These are phyloP conservation scores for Fagopyrum esculentum DNA, from an alignment of 148 eudicot genomes.

Conservation along the genomic window DNA sequence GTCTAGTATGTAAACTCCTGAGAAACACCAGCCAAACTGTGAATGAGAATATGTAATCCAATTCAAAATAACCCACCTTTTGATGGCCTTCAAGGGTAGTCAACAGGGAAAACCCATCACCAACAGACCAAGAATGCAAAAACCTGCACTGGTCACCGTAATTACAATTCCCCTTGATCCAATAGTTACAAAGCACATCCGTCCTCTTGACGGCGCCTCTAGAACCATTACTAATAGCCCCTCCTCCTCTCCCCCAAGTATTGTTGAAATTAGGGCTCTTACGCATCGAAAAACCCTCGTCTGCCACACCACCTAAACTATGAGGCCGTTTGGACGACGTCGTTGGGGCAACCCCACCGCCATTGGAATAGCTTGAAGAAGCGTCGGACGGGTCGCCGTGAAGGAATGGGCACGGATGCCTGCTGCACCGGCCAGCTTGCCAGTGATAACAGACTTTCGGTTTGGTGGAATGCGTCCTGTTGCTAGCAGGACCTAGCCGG, in stretches of 20 bases:
- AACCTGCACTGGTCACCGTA: slow-evolving; percentile 68
- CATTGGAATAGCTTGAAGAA: slow-evolving; percentile 26
- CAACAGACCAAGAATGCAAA: slow-evolving; percentile 79
- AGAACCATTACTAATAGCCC: slow-evolving; percentile 17
- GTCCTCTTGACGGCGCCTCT: slow-evolving; percentile 33
- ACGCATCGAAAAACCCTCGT: slow-evolving; percentile 51
- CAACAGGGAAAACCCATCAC: slow-evolving; percentile 58
- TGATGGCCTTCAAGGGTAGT: slow-evolving; percentile 88
- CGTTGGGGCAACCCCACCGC: slow-evolving; percentile 16
- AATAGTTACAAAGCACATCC: slow-evolving; percentile 68
- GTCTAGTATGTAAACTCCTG: neutral
- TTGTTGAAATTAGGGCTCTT: slow-evolving; percentile 56
- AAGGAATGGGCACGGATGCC: slow-evolving; percentile 54
- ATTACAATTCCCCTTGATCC: slow-evolving; percentile 75
- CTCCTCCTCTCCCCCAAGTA: slow-evolving; percentile 47
- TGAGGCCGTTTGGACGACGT: slow-evolving; percentile 50
- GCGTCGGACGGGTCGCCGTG: slow-evolving; percentile 61
- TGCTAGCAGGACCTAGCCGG: slow-evolving; percentile 41
- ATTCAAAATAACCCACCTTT: slow-evolving; percentile 34
- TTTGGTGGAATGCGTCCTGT: slow-evolving; percentile 2
- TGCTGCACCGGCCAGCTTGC: slow-evolving; percentile 66
- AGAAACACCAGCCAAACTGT: neutral
- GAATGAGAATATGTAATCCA: neutral
- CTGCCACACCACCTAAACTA: slow-evolving; percentile 41
- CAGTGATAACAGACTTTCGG: slow-evolving; percentile 65